A percentile compares a stretch with the other conserved stretches of the same genome.
phyloP scores from a whole-genome alignment of 75 land plant genomes.

The Isoetes taiwanensis region DNA sequence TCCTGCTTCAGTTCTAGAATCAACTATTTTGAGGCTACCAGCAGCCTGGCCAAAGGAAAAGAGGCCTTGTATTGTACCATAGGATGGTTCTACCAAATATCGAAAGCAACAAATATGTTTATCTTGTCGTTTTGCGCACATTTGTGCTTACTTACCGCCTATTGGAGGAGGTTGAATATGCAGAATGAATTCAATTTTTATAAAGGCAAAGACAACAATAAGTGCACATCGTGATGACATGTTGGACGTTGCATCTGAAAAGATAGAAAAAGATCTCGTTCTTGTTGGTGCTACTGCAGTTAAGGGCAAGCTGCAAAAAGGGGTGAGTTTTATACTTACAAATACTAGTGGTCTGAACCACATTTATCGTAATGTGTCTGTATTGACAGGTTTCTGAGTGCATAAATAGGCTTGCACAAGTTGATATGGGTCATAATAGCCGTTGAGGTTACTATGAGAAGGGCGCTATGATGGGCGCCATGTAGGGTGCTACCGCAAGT shows the following conservation, averaged over 20 bases:
- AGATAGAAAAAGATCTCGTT: slow-evolving; percentile 65
- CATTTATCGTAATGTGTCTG: too few relatives aligned
- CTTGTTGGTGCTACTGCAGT: slow-evolving; percentile 83
- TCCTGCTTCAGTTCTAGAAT: too few relatives aligned
- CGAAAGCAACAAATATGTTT: too few relatives aligned
- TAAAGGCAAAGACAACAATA: slow-evolving; percentile 57
- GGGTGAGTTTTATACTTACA: slow-evolving; percentile 28
- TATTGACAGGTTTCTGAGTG: slow-evolving; percentile 72
- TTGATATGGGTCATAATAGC: slow-evolving; percentile 71
- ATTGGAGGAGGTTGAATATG: slow-evolving; percentile 44
- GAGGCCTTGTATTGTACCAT: too few relatives aligned
- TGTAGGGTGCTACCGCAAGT: too few relatives aligned
- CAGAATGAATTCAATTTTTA: slow-evolving; percentile 49
- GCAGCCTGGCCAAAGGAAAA: too few relatives aligned
- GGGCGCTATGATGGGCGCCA: too few relatives aligned
- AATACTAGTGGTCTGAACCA: not conserved
- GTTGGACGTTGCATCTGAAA: slow-evolving; percentile 49
- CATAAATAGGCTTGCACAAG: slow-evolving; percentile 82
- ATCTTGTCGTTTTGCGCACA: slow-evolving; percentile 64
- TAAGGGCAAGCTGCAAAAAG: slow-evolving; percentile 72
- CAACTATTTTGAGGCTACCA: too few relatives aligned
- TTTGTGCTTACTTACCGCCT: slow-evolving; percentile 54
- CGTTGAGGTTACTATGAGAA: too few relatives aligned
- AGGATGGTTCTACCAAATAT: too few relatives aligned
- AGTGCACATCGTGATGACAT: slow-evolving; percentile 45